phyloP scores from a whole-genome alignment of 192 early-diverging fungal species.

The Umbelopsis isabellina region DNA sequence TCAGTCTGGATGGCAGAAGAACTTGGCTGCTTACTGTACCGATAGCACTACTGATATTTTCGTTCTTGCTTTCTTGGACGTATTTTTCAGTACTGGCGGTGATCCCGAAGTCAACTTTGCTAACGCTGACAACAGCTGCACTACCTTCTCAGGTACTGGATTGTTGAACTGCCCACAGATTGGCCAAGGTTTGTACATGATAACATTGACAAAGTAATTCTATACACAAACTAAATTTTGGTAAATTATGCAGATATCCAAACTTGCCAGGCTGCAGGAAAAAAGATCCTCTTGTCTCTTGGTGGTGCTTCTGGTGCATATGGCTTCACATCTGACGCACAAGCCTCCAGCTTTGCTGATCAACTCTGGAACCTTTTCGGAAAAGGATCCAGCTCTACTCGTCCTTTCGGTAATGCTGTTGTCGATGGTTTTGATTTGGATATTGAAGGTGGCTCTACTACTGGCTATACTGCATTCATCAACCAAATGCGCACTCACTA shows the following conservation, averaged over 20 bases:
- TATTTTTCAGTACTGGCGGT: constrained; percentile 65
- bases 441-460: constrained; percentile 67
- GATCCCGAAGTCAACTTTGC: constrained; percentile 70
- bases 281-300: constrained; percentile 73
- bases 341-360: constrained; percentile 64
- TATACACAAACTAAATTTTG: not conserved
- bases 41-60: constrained; percentile 52
- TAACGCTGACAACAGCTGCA: constrained; percentile 60
- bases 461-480: constrained; percentile 65
- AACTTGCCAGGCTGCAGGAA: constrained; percentile 73
- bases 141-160: constrained; percentile 57
- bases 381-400: constrained; percentile 58
- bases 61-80: constrained; percentile 62
- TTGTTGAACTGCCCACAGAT: constrained; percentile 72
- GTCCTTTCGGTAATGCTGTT: constrained; percentile 71
- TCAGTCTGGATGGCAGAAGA: constrained; percentile 41
- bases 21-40: constrained; percentile 64
- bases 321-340: constrained; percentile 58
- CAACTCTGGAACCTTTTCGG: constrained; percentile 80
- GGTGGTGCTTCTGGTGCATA: constrained; percentile 68
- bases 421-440: constrained; percentile 59
- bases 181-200: constrained; percentile 38
- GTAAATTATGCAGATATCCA: constrained; percentile 54
- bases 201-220: not conserved
- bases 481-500: constrained; percentile 56